Percentiles rank a stretch among this genome's conserved stretches.
These are phyloP conservation scores for Litchi chinensis DNA, from an alignment of 345 rosid genomes.

Conservation along the genomic window DNA sequence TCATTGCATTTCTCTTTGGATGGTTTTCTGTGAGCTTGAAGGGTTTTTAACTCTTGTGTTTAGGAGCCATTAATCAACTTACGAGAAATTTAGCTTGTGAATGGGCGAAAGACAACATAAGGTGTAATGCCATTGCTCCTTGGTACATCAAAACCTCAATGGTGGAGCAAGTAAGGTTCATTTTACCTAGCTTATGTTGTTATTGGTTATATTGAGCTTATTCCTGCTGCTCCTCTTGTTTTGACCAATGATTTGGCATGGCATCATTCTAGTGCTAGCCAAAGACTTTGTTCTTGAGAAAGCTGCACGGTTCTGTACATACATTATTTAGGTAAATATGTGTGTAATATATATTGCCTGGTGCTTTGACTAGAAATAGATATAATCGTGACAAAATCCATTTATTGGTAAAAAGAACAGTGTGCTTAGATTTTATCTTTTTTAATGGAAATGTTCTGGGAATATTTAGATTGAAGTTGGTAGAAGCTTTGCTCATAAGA, in stretches of 20 bases:
- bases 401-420: background rate
- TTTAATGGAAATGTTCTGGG: background rate
- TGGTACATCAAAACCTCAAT: constrained; percentile 85
- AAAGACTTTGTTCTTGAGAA: background rate
- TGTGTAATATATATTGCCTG: background rate
- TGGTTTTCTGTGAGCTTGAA: background rate
- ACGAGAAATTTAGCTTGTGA: constrained; percentile 76
- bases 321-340: background rate
- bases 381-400: background rate
- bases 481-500: background rate
- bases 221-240: background rate
- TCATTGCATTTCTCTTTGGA: background rate
- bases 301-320: no score
- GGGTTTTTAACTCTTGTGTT: constrained; percentile 13
- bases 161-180: constrained; percentile 69
- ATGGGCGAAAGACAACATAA: constrained; percentile 84
- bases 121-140: constrained; percentile 82
- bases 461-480: background rate
- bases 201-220: background rate
- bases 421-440: no score
- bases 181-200: background rate
- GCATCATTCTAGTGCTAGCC: background rate
- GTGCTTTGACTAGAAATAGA: background rate
- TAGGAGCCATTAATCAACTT: constrained; percentile 81
- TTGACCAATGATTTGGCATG: background rate